Evolutionary conservation across 2,329 filamentous ascomycete genomes (phyloP).

Genomic region (Beauveria australis): DNA sequence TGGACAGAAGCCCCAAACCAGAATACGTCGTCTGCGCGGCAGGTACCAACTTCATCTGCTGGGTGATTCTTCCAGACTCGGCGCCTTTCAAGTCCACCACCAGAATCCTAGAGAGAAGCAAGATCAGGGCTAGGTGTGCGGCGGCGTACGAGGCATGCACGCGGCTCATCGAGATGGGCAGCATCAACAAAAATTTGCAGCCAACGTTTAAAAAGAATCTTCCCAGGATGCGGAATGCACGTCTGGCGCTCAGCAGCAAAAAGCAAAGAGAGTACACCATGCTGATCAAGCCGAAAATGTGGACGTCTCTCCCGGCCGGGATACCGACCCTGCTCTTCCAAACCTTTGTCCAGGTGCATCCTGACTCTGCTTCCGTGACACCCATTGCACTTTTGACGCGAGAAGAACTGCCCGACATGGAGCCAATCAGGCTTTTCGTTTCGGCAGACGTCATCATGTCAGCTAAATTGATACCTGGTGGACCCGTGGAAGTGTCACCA

Average conservation of each 20-base stretch:
- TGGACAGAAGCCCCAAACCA: constrained; percentile 27
- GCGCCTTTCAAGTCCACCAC: constrained; percentile 61
- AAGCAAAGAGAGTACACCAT: constrained; percentile 68
- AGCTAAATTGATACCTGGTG: constrained; percentile 20
- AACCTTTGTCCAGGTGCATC: not conserved
- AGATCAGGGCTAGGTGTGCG: constrained; percentile 74
- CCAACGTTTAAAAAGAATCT: constrained; percentile 64
- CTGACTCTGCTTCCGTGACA: not conserved
- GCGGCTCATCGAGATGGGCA: constrained; percentile 54
- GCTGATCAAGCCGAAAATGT: constrained; percentile 69
- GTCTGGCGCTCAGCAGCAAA: constrained; percentile 71
- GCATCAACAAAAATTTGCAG: constrained; percentile 66
- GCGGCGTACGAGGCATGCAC: constrained; percentile 81
- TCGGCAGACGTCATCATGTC: not conserved
- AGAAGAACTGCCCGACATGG: not conserved
- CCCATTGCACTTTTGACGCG: not conserved
- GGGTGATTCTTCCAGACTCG: constrained; percentile 67
- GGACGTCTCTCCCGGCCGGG: constrained; percentile 41
- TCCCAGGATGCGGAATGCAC: constrained; percentile 79
- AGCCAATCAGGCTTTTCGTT: not conserved
- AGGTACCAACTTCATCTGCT: constrained; percentile 59
- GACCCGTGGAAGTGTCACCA: constrained; percentile 34
- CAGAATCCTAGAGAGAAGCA: constrained; percentile 58
- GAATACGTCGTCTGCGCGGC: constrained; percentile 55
- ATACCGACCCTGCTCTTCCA: constrained; percentile 49